Conservation (phyloP, 2,329 filamentous ascomycete genomes). For the Cercospora sp. region DNA sequence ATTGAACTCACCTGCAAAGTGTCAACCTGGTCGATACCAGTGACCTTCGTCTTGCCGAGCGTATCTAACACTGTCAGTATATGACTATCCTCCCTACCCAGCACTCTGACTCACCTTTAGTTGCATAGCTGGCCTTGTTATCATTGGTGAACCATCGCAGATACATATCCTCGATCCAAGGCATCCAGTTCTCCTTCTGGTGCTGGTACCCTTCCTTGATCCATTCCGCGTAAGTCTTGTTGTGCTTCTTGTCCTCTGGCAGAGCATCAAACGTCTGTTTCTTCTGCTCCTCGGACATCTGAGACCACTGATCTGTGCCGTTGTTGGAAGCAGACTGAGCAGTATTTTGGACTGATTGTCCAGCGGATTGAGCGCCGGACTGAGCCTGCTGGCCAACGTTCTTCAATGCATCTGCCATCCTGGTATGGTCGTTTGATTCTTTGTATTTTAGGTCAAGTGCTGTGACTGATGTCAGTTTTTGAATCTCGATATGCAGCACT, state of each 20-base stretch:
- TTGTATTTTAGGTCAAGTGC: neutral
- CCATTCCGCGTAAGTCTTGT: constrained; percentile 53
- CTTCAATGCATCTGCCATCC: constrained; percentile 26
- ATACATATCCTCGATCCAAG: constrained; percentile 74
- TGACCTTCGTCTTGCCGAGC: constrained; percentile 69
- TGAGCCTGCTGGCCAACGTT: constrained; percentile 24
- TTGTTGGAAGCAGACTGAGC: constrained; percentile 21
- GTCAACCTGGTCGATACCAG: constrained; percentile 65
- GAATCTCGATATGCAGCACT: neutral
- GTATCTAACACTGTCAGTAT: constrained; percentile 50
- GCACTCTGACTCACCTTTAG: constrained; percentile 57
- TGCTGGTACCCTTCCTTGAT: constrained; percentile 65
- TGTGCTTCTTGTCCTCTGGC: constrained; percentile 37
- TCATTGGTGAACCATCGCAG: constrained; percentile 72
- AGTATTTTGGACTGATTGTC: neutral
- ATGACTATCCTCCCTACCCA: neutral
- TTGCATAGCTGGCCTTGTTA: constrained; percentile 71
- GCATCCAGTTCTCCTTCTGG: constrained; percentile 74
- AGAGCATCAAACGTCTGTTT: constrained; percentile 37
- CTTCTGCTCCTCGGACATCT: constrained; percentile 40
- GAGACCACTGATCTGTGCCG: constrained; percentile 36
- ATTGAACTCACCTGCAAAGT: constrained; percentile 44
- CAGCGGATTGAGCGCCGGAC: neutral
- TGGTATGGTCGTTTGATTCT: neutral
- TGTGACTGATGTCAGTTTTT: neutral